These are phyloP conservation scores for Sclerotinia subarctica DNA, from an alignment of 2,329 filamentous ascomycete species.

Conservation along the genomic window DNA sequence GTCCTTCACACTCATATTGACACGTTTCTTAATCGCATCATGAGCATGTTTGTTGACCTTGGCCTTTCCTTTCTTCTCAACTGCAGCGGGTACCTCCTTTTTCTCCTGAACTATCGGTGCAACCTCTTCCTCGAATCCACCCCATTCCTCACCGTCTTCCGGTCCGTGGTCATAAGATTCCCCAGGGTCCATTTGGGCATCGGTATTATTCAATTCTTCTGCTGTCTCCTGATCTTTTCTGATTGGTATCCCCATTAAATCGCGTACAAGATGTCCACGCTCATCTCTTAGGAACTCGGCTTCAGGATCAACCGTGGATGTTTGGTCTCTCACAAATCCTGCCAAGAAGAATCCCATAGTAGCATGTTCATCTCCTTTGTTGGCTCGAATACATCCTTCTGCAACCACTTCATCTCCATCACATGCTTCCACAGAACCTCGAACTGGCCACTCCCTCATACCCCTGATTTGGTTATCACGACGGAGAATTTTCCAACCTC, in stretches of 20 bases:
- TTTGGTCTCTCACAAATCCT: slow-evolving; percentile 63
- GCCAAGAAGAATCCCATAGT: slow-evolving; percentile 96
- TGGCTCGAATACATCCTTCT: slow-evolving; percentile 77
- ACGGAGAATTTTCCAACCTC: slow-evolving; percentile 75
- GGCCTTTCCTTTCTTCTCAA: slow-evolving; percentile 37
- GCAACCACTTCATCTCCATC: slow-evolving; percentile 53
- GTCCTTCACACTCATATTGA: slow-evolving; percentile 23
- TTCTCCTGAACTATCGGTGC: slow-evolving; percentile 28
- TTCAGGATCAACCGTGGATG: slow-evolving; percentile 14
- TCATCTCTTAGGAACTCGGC: slow-evolving; percentile 45
- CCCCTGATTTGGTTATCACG: slow-evolving; percentile 73
- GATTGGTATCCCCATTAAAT: slow-evolving; percentile 42
- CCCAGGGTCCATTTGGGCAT: slow-evolving; percentile 13
- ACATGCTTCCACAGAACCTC: slow-evolving; percentile 50
- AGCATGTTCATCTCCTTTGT: slow-evolving; percentile 75
- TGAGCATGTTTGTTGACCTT: slow-evolving; percentile 21
- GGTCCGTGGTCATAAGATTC: background rate
- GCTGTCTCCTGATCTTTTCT: slow-evolving; percentile 32
- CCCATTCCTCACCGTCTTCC: slow-evolving; percentile 36
- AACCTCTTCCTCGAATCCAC: slow-evolving; percentile 41
- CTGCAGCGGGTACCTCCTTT: slow-evolving; percentile 39
- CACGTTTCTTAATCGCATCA: slow-evolving; percentile 22
- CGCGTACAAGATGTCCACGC: slow-evolving; percentile 50
- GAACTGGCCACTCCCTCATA: slow-evolving; percentile 70
- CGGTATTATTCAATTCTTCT: slow-evolving; percentile 20